A percentile compares a stretch with the other conserved stretches of the same genome.
These are phyloP conservation scores for Amanita rimosa DNA, from an alignment of 768 basidiomycete genomes.

Conservation along the genomic window DNA sequence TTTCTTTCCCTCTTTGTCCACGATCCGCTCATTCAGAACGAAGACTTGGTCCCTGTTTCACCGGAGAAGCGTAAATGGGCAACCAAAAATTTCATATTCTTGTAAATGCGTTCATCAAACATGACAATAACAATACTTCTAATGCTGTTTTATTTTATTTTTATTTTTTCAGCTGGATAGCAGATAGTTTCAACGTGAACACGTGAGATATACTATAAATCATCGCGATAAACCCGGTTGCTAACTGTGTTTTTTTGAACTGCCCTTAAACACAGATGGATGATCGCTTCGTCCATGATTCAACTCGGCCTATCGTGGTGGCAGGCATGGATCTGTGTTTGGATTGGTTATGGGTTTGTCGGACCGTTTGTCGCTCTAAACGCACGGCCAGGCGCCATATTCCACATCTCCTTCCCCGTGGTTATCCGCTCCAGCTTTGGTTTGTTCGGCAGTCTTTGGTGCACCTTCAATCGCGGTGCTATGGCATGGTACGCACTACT, in stretches of 20 bases:
- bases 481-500: slow-evolving; percentile 52
- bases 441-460: slow-evolving; percentile 69
- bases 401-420: slow-evolving; percentile 70
- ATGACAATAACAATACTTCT: not conserved
- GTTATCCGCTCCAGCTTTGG: slow-evolving; percentile 72
- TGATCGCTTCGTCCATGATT: slow-evolving; percentile 70
- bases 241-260: no score
- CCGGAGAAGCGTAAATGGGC: slow-evolving; percentile 57
- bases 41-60: slow-evolving; percentile 62
- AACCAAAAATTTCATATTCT: slow-evolving; percentile 53
- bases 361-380: slow-evolving; percentile 70
- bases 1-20: no score
- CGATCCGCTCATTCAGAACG: slow-evolving; percentile 37
- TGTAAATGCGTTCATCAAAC: slow-evolving; percentile 25
- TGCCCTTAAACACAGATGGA: slow-evolving; percentile 34
- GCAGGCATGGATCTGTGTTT: slow-evolving; percentile 78
- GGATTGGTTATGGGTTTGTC: slow-evolving; percentile 47
- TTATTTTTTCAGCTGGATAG: slow-evolving; percentile 47
- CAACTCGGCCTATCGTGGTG: slow-evolving; percentile 69
- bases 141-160: no score
- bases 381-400: slow-evolving; percentile 66
- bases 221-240: no score
- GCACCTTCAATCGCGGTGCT: slow-evolving; percentile 62
- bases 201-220: slow-evolving; percentile 30
- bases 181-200: slow-evolving; percentile 71